Evolutionary conservation across 1,284 basidiomycete genomes (phyloP), one percentile per base, ranked within the genome.

Genomic region (Rhodotorula sp.): DNA sequence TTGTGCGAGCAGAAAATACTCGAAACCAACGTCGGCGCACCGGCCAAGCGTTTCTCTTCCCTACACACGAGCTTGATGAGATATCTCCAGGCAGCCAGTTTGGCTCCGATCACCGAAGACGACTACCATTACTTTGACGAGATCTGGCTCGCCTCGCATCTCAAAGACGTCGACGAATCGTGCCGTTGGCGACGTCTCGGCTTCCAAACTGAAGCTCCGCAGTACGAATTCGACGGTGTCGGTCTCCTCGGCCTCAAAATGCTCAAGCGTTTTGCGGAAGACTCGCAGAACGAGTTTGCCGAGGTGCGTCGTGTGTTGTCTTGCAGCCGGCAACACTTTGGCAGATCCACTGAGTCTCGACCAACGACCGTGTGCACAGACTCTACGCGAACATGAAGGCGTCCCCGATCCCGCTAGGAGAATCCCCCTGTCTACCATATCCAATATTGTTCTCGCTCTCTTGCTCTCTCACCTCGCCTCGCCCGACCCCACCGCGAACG

Each of bases 41-140:
- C 88, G 89, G 5, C 92, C 90, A 15, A 56, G 0, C 90, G 89
- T 72, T 92, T 97, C 65, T 85, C 95, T 68, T 91, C 95, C 77
- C 97, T 95, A 81, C 94, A 97, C 84, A 88, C 90, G 55, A 93
- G 93, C 80, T 88, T 93, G 77, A 85, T 92, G 66, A 86, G 90
- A 43, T 87, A 94, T 23, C 88, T 89, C 2, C 89, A 92, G 78
- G 87, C 89, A 63, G 89, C 89, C 80, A 92, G 95, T 81, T 87
- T 85, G 12, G 90, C 88, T 0, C 82, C 87, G 3, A 90, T 97
- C 47, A 87, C 50, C 28, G 64, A 66, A 19, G 19, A 83, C 0
- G 90, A 94, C 77, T 85, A 84, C 45, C 84, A 84, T 21, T 84
- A 87, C 61, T 83, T 95, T 26, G 83, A 86, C 26, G 88, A 86